Evolutionary conservation across 306 rosid genomes (phyloP).

Genomic region (Castanospermum australe): DNA sequence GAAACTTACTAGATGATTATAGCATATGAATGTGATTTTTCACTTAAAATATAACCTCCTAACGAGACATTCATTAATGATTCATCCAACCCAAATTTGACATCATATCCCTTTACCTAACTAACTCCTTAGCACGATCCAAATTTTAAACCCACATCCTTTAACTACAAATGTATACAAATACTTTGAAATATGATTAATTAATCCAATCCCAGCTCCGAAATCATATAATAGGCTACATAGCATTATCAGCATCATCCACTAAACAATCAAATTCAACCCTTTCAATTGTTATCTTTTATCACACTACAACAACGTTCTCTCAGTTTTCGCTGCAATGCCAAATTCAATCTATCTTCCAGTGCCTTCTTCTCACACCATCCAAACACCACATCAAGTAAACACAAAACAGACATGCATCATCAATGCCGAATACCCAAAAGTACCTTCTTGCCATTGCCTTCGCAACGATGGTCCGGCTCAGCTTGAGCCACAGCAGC

Average conservation of each 20-base stretch:
- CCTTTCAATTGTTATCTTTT: background rate
- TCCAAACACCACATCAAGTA: background rate
- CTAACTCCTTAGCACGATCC: background rate
- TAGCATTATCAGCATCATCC: background rate
- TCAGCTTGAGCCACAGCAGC: conserved; percentile 12
- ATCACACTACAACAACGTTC: background rate
- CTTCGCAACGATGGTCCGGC: background rate
- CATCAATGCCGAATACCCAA: background rate
- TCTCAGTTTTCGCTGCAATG: background rate
- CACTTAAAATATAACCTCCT: background rate
- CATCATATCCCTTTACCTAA: background rate
- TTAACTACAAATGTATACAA: background rate
- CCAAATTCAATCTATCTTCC: background rate
- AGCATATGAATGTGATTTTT: background rate
- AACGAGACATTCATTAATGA: background rate
- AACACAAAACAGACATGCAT: background rate
- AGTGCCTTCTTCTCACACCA: background rate
- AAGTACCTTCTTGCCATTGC: background rate
- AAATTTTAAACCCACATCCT: background rate
- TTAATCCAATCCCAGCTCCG: background rate
- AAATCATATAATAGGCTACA: background rate
- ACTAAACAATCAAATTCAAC: background rate
- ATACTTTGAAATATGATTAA: background rate
- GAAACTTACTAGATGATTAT: background rate
- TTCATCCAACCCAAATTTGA: background rate